These are phyloP conservation scores for Bacterosira constricta DNA, from an alignment of 108 stramenopile genomes.

Conservation along the genomic window DNA sequence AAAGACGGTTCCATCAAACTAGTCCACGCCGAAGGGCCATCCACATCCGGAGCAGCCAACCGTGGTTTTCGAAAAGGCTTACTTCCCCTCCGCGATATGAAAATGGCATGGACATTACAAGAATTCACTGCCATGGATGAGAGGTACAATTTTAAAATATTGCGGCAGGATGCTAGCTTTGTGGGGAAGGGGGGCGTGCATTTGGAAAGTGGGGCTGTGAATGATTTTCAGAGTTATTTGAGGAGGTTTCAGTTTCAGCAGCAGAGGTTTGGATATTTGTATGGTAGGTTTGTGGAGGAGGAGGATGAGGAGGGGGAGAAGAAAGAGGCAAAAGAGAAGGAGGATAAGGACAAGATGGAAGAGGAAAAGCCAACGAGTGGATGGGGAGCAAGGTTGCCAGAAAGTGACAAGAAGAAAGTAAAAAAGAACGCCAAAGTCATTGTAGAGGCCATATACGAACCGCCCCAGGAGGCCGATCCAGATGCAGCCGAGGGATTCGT, in stretches of 20 bases:
- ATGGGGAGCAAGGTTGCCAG: constrained; percentile 43
- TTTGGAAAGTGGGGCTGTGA: constrained; percentile 70
- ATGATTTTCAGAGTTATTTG: constrained; percentile 82
- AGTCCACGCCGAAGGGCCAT: constrained; percentile 59
- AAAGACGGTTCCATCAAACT: constrained; percentile 82
- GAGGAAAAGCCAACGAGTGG: constrained; percentile 21
- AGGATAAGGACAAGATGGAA: constrained; percentile 22
- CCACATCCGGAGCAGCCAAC: constrained; percentile 10
- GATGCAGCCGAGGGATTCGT: constrained; percentile 87
- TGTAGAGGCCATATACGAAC: constrained; percentile 97
- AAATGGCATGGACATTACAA: constrained; percentile 96
- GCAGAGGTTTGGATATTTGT: constrained; percentile 89
- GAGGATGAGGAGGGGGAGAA: constrained; percentile 43
- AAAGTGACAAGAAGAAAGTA: constrained; percentile 11
- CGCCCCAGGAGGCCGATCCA: constrained; percentile 90
- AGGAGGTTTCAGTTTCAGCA: constrained; percentile 86
- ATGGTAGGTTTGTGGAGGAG: constrained; percentile 83
- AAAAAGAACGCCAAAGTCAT: constrained; percentile 52
- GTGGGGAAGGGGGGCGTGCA: constrained; percentile 54
- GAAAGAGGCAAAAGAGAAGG: constrained; percentile 18
- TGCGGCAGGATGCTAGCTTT: constrained; percentile 84
- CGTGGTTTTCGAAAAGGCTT: constrained; percentile 91
- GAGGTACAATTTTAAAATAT: constrained; percentile 91
- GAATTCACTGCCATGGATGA: constrained; percentile 95
- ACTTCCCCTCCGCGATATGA: constrained; percentile 92